phyloP scores from a whole-genome alignment of 2,329 filamentous ascomycete genomes.

The Trichothecium roseum region DNA sequence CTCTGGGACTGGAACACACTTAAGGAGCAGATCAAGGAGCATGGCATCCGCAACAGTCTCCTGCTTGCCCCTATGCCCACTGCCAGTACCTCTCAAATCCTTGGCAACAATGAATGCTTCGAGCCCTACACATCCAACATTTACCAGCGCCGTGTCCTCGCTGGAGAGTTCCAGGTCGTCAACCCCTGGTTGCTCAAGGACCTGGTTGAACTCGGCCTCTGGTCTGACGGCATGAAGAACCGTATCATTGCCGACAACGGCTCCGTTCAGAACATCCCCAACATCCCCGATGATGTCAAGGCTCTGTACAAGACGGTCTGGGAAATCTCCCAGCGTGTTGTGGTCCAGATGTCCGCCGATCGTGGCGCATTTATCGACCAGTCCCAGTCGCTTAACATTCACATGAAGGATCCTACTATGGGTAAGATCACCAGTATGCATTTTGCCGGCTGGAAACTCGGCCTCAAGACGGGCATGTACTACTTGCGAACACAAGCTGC shows the following conservation, averaged over 20 bases:
- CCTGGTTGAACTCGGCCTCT: slow-evolving; percentile 92
- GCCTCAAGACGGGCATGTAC: slow-evolving; percentile 99
- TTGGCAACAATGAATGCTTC: slow-evolving; percentile 99
- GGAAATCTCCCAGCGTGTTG: slow-evolving; percentile 94
- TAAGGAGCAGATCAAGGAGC: slow-evolving; percentile 83
- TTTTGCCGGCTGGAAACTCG: slow-evolving; percentile 97
- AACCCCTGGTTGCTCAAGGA: slow-evolving; percentile 99
- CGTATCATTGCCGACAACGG: slow-evolving; percentile 96
- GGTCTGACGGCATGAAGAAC: slow-evolving; percentile 99
- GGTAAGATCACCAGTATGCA: slow-evolving; percentile 99
- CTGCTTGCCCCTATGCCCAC: slow-evolving; percentile 97
- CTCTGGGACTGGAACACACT: slow-evolving; percentile 93
- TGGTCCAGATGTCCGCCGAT: slow-evolving; percentile 96
- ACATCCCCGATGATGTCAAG: slow-evolving; percentile 93
- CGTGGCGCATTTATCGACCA: slow-evolving; percentile 98
- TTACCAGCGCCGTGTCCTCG: slow-evolving; percentile 94
- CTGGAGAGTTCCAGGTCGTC: slow-evolving; percentile 98
- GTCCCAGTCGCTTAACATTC: slow-evolving; percentile 97
- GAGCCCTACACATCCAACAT: slow-evolving; percentile 99
- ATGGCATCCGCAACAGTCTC: slow-evolving; percentile 91
- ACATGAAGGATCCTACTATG: slow-evolving; percentile 99
- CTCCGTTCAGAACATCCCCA: slow-evolving; percentile 93
- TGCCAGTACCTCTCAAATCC: slow-evolving; percentile 91
- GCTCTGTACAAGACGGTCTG: slow-evolving; percentile 98
- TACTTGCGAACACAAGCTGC: slow-evolving; percentile 97